Percentiles rank a stretch among this genome's conserved stretches.
Conservation (phyloP, 495 filamentous ascomycete species). For the Neurospora sp. region DNA sequence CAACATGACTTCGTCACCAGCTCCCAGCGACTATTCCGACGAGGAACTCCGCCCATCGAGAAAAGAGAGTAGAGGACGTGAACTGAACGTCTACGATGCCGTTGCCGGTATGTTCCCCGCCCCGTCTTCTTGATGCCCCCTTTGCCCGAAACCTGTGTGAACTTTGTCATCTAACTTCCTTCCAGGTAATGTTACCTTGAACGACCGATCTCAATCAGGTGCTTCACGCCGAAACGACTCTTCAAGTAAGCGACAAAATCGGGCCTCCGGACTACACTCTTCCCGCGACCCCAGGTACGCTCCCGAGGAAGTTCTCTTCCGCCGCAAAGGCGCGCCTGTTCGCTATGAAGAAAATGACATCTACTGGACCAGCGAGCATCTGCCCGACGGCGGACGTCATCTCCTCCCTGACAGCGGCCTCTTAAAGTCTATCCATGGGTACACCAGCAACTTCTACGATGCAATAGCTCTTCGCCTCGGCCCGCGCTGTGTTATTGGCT, state of each 20-base stretch:
- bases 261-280: constrained; percentile 41
- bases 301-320: constrained; percentile 71
- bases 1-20: constrained; percentile 1
- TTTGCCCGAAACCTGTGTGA: too few relatives aligned
- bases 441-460: constrained; percentile 62
- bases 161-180: not conserved
- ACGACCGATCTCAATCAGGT: constrained; percentile 8
- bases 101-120: constrained; percentile 51
- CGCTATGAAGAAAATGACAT: constrained; percentile 61
- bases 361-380: constrained; percentile 48
- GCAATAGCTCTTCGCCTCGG: constrained; percentile 22
- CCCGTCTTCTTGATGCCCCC: not conserved
- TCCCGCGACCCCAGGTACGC: constrained; percentile 40
- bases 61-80: constrained; percentile 14
- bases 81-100: constrained; percentile 64
- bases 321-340: constrained; percentile 46
- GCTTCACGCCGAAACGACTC: constrained; percentile 5
- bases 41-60: not conserved
- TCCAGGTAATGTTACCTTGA: constrained; percentile 37
- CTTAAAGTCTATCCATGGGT: constrained; percentile 65
- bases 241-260: constrained; percentile 32
- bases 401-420: constrained; percentile 61
- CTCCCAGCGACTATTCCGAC: not conserved
- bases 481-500: constrained; percentile 3
- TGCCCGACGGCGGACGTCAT: constrained; percentile 26